Percentiles rank a stretch among this genome's conserved stretches.
Conservation (phyloP, 2,329 filamentous ascomycete species). For the Paraphoma chrysanthemicola region DNA sequence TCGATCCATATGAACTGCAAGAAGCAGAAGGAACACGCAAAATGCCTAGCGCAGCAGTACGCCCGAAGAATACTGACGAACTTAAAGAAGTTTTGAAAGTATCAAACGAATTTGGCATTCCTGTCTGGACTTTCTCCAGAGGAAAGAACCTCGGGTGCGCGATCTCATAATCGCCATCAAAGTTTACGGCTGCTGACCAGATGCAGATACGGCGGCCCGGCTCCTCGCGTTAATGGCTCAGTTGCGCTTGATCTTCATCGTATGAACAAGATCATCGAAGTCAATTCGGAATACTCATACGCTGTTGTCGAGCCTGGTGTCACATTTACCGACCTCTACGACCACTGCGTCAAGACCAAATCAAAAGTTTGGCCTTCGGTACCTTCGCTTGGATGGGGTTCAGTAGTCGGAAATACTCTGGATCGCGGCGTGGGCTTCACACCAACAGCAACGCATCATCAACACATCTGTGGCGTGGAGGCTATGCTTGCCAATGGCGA, state of each 20-base stretch:
- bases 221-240: constrained; percentile 46
- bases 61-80: constrained; percentile 37
- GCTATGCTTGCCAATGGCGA: constrained; percentile 45
- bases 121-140: constrained; percentile 41
- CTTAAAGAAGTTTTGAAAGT: constrained; percentile 29
- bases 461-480: constrained; percentile 48
- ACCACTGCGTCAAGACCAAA: constrained; percentile 39
- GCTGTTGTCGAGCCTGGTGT: constrained; percentile 52
- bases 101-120: constrained; percentile 34
- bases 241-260: constrained; percentile 45
- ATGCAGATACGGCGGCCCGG: constrained; percentile 37
- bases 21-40: constrained; percentile 50
- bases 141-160: constrained; percentile 46
- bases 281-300: constrained; percentile 53
- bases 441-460: constrained; percentile 45
- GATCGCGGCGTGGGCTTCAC: constrained; percentile 54
- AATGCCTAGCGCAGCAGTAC: constrained; percentile 54
- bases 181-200: no score
- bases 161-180: no score
- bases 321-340: constrained; percentile 38
- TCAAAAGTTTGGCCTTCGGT: constrained; percentile 44
- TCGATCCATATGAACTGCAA: constrained; percentile 57
- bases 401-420: constrained; percentile 47
- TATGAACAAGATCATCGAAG: constrained; percentile 55
- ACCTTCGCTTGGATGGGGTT: constrained; percentile 44